These are phyloP conservation scores for Saprolegnia diclina DNA, from an alignment of 352 stramenopile species.

Conservation along the genomic window DNA sequence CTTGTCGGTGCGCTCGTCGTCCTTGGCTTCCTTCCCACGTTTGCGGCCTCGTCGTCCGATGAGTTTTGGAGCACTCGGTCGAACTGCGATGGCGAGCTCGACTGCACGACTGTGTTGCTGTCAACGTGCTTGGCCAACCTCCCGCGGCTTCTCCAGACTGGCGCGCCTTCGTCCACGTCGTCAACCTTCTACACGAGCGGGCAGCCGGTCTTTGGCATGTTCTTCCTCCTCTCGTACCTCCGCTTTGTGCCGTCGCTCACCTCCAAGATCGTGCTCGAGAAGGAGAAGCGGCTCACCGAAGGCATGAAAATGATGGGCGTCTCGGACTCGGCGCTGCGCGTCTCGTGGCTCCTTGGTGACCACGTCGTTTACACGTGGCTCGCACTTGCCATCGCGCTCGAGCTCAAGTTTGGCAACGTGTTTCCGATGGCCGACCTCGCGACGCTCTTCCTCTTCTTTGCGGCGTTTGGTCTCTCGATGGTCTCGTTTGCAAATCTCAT, in stretches of 20 bases:
- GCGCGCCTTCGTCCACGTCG: constrained; percentile 39
- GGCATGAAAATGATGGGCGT: constrained; percentile 85
- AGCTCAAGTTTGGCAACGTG: constrained; percentile 56
- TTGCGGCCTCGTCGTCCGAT: too few species aligned
- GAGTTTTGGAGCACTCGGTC: too few species aligned
- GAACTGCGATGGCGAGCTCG: too few species aligned
- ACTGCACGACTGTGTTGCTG: background rate
- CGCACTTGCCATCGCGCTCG: constrained; percentile 40
- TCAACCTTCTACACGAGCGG: constrained; percentile 57
- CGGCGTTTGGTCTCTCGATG: constrained; percentile 49
- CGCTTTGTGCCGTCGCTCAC: constrained; percentile 64
- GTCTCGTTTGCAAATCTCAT: constrained; percentile 61
- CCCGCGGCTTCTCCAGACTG: constrained; percentile 4
- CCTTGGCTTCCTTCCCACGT: constrained; percentile 37
- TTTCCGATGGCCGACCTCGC: constrained; percentile 54
- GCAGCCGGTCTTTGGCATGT: constrained; percentile 57
- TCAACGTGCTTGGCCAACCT: constrained; percentile 28
- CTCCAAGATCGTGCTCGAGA: constrained; percentile 71
- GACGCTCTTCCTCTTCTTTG: constrained; percentile 64
- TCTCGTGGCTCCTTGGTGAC: constrained; percentile 56
- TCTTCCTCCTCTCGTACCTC: constrained; percentile 42
- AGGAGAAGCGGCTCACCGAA: constrained; percentile 68
- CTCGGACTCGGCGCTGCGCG: constrained; percentile 49
- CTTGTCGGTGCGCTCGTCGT: constrained; percentile 49
- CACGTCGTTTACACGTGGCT: constrained; percentile 44